Percentiles rank a stretch among this genome's conserved stretches.
Conservation (phyloP, 2,329 filamentous ascomycete genomes). For the Aspergillus aculeatinus region DNA sequence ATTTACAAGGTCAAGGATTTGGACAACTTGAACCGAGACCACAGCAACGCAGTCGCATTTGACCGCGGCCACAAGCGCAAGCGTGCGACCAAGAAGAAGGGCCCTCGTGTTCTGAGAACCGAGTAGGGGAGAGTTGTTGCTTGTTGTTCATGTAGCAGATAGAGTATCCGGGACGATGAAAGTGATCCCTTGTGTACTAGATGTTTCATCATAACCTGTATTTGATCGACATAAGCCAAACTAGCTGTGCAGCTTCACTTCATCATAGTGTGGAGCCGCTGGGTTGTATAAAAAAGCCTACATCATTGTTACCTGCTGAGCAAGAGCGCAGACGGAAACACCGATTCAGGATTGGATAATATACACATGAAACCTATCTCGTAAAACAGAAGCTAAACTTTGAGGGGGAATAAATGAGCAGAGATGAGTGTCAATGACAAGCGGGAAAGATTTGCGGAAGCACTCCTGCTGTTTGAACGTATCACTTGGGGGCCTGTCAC, state of each 20-base stretch:
- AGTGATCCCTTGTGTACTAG: neutral
- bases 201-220: conserved; percentile 6
- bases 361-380: neutral
- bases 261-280: neutral
- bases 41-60: conserved; percentile 60
- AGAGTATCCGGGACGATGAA: conserved; percentile 8
- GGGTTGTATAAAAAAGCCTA: neutral
- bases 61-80: conserved; percentile 56
- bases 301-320: no score
- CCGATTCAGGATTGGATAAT: neutral
- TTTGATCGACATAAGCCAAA: neutral
- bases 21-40: conserved; percentile 91
- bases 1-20: conserved; percentile 99
- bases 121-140: conserved; percentile 31
- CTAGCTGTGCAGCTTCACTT: neutral
- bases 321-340: neutral
- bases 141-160: conserved; percentile 14
- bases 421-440: neutral
- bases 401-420: neutral
- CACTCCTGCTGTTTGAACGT: neutral
- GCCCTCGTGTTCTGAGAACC: conserved; percentile 45
- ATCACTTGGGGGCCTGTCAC: neutral
- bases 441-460: neutral
- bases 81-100: conserved; percentile 47
- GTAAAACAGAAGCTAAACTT: neutral